Percentiles rank a stretch among this genome's conserved stretches.
These are phyloP conservation scores for Blastobotrys parvus DNA, from an alignment of 805 yeast genomes.

Conservation along the genomic window DNA sequence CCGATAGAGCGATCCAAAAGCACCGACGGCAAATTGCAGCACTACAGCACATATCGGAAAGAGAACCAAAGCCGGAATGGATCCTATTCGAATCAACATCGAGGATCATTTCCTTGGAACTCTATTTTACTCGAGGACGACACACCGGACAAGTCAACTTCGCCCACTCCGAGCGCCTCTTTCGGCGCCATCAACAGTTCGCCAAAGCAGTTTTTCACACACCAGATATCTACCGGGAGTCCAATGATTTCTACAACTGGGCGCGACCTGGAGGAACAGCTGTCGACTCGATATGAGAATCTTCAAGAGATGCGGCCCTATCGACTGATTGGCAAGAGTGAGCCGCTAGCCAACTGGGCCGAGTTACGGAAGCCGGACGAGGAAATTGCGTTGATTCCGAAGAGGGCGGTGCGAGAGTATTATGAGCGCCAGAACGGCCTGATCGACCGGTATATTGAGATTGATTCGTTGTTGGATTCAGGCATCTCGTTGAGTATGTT, in stretches of 20 bases:
- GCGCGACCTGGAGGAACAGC: slow-evolving; percentile 1
- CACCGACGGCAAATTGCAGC: no score
- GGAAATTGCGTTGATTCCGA: slow-evolving; percentile 19
- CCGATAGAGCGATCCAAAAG: no score
- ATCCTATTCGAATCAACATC: no score
- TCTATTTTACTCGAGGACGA: background rate
- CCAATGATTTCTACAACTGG: background rate
- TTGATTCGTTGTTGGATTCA: slow-evolving; percentile 60
- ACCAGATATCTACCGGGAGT: background rate
- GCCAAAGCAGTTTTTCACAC: no score
- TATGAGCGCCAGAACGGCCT: slow-evolving; percentile 54
- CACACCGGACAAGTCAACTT: background rate
- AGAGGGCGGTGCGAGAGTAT: slow-evolving; percentile 32
- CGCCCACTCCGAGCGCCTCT: background rate
- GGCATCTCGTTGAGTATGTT: slow-evolving; percentile 62
- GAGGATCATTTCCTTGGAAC: no score
- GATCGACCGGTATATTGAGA: slow-evolving; percentile 47
- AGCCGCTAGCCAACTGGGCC: slow-evolving; percentile 37
- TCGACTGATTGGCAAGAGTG: slow-evolving; percentile 38
- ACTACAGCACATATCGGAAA: no score
- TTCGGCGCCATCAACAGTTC: background rate
- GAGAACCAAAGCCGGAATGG: no score
- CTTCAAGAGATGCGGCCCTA: slow-evolving; percentile 40
- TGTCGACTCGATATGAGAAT: slow-evolving; percentile 16
- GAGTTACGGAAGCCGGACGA: slow-evolving; percentile 18